Conservation (phyloP, 1,284 basidiomycete species). For the Tilletia walkeri region DNA sequence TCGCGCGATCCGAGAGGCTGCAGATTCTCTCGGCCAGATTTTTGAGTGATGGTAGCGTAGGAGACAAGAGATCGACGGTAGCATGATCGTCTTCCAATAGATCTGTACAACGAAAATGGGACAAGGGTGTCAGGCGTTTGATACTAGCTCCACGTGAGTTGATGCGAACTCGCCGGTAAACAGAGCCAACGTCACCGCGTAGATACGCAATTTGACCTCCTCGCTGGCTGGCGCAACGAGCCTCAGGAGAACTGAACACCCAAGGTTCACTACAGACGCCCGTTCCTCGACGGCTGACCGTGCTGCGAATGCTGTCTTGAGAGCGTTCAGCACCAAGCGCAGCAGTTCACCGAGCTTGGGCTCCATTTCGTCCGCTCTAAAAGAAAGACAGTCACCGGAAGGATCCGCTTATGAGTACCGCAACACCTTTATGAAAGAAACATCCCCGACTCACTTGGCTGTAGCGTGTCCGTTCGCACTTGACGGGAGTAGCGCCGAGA, state of each 20-base stretch:
- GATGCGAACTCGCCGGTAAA: neutral
- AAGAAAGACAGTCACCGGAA: neutral
- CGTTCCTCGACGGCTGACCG: constrained; percentile 60
- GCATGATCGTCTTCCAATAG: constrained; percentile 37
- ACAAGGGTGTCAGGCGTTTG: neutral
- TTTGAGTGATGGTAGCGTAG: constrained; percentile 44
- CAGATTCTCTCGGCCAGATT: constrained; percentile 39
- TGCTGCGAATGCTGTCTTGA: constrained; percentile 43
- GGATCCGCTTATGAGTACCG: too few species aligned
- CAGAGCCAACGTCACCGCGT: constrained; percentile 61
- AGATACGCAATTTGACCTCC: constrained; percentile 79
- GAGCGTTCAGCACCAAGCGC: constrained; percentile 13
- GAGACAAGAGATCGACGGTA: constrained; percentile 38
- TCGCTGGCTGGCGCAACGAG: constrained; percentile 64
- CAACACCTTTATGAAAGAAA: too few species aligned
- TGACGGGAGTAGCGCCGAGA: constrained; percentile 6
- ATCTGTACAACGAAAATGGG: constrained; percentile 9
- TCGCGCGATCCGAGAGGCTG: constrained; percentile 43
- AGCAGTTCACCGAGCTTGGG: constrained; percentile 25
- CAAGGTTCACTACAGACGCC: constrained; percentile 59
- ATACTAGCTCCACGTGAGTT: neutral
- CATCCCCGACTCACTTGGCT: too few species aligned
- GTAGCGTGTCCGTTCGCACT: neutral
- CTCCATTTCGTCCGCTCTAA: neutral
- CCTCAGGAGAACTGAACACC: constrained; percentile 67